Percentiles rank a stretch among this genome's conserved stretches.
These are phyloP conservation scores for Coemansia javaensis DNA, from an alignment of 192 early-diverging fungal genomes.

Conservation along the genomic window DNA sequence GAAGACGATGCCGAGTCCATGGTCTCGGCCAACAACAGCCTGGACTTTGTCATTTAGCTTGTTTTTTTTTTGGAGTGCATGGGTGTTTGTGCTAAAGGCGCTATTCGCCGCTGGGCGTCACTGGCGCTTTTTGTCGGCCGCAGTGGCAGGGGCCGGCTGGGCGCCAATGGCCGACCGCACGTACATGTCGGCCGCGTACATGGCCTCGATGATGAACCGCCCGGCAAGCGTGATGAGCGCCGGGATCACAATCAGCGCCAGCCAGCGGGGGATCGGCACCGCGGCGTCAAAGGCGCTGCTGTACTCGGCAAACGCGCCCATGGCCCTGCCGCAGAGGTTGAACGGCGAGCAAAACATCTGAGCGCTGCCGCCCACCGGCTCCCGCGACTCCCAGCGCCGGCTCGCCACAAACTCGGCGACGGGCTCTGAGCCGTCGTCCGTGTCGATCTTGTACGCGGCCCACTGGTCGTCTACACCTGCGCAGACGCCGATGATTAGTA, in stretches of 20 bases:
- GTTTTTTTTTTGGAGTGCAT: too few species aligned
- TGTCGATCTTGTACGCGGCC: slow-evolving; percentile 21
- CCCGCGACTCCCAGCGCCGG: slow-evolving; percentile 9
- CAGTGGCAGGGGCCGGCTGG: not conserved
- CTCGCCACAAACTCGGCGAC: slow-evolving; percentile 28
- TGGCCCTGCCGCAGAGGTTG: slow-evolving; percentile 28
- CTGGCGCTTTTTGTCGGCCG: too few species aligned
- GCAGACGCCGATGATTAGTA: too few species aligned
- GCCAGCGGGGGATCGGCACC: slow-evolving; percentile 42
- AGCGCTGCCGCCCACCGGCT: slow-evolving; percentile 2
- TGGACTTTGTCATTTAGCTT: not conserved
- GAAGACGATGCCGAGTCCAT: slow-evolving; percentile 9
- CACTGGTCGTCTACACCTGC: slow-evolving; percentile 8
- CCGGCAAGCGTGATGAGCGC: slow-evolving; percentile 29
- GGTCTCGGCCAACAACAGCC: slow-evolving; percentile 1
- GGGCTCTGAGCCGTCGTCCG: not conserved
- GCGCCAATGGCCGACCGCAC: slow-evolving; percentile 2
- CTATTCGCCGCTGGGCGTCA: too few species aligned
- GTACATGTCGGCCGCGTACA: slow-evolving; percentile 26
- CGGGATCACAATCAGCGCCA: slow-evolving; percentile 37
- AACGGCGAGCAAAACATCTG: slow-evolving; percentile 37
- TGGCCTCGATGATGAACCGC: slow-evolving; percentile 33
- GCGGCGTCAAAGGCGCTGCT: slow-evolving; percentile 15
- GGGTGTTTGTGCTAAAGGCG: too few species aligned
- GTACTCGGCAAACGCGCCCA: slow-evolving; percentile 32